phyloP scores from a whole-genome alignment of 192 early-diverging fungal species.

The Umbelopsis vinacea region DNA sequence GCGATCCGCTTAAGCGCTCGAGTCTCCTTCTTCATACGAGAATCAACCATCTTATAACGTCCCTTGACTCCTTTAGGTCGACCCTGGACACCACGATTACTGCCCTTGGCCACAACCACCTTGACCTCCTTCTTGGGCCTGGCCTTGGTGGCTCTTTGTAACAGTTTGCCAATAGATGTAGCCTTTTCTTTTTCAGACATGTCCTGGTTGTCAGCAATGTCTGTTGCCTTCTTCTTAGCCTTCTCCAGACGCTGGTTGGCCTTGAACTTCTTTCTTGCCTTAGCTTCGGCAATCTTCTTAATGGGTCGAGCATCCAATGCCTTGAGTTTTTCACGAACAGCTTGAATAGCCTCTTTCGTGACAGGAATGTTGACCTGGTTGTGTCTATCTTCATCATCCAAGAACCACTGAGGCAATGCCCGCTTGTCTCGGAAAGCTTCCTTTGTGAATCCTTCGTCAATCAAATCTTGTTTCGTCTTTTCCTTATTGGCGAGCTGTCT shows the following conservation, averaged over 20 bases:
- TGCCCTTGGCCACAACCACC: constrained; percentile 89
- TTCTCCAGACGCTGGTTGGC: constrained; percentile 75
- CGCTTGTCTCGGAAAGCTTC: constrained; percentile 87
- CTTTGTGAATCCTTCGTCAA: constrained; percentile 92
- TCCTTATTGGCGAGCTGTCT: constrained; percentile 80
- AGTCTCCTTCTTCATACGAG: constrained; percentile 95
- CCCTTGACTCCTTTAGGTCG: constrained; percentile 98
- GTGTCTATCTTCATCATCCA: constrained; percentile 88
- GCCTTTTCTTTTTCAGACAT: constrained; percentile 91
- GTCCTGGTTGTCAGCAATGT: constrained; percentile 84
- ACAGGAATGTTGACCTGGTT: constrained; percentile 90
- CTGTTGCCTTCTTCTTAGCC: constrained; percentile 87
- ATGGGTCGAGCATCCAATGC: constrained; percentile 97
- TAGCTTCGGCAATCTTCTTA: constrained; percentile 99
- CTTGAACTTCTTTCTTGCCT: constrained; percentile 93
- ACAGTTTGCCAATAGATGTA: constrained; percentile 77
- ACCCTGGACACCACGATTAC: constrained; percentile 83
- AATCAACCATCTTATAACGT: constrained; percentile 92
- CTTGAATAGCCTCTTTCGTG: constrained; percentile 94
- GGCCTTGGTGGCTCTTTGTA: constrained; percentile 79
- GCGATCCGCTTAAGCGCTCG: constrained; percentile 78
- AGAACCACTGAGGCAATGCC: constrained; percentile 91
- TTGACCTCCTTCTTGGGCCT: constrained; percentile 79
- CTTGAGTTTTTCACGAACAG: constrained; percentile 80
- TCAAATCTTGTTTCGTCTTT: constrained; percentile 77